Conservation (phyloP, 257 asterid genomes). For the Ajuga chamaepitys region DNA sequence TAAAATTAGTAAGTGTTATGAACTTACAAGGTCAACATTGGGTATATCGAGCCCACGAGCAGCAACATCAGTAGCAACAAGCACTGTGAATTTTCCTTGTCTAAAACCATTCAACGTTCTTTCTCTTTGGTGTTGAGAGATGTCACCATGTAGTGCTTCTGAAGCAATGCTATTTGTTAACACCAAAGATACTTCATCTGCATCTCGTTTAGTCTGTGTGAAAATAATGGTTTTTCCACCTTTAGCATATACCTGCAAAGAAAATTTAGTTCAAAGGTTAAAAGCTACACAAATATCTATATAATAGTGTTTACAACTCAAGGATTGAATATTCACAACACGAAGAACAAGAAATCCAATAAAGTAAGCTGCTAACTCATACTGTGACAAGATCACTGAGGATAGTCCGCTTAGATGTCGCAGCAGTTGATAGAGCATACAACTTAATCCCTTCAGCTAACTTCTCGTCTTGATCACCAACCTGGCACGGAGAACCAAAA, state of each 20-base stretch:
- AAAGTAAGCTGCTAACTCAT: conserved; percentile 14
- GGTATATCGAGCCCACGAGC: conserved; percentile 95
- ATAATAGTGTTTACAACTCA: not conserved
- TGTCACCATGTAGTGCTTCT: conserved; percentile 97
- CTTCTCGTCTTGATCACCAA: conserved; percentile 76
- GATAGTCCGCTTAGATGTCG: conserved; percentile 63
- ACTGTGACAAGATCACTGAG: conserved; percentile 79
- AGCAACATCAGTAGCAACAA: conserved; percentile 96
- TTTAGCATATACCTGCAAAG: conserved; percentile 70
- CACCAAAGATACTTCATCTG: conserved; percentile 84
- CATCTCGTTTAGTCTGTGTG: conserved; percentile 89
- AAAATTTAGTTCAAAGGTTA: not conserved
- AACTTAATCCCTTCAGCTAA: conserved; percentile 86
- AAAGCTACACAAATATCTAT: not conserved
- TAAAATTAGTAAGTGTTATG: not conserved
- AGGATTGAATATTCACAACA: not conserved
- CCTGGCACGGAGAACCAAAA: conserved; percentile 33
- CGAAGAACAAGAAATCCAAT: not conserved
- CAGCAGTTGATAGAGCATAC: conserved; percentile 57
- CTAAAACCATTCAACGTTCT: conserved; percentile 87
- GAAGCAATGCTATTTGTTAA: conserved; percentile 74
- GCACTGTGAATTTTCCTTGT: conserved; percentile 88
- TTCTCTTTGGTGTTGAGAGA: conserved; percentile 97
- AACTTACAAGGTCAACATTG: conserved; percentile 86
- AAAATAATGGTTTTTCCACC: conserved; percentile 93